These are phyloP conservation scores for Canavalia gladiata DNA, from an alignment of 306 rosid species.

Conservation along the genomic window DNA sequence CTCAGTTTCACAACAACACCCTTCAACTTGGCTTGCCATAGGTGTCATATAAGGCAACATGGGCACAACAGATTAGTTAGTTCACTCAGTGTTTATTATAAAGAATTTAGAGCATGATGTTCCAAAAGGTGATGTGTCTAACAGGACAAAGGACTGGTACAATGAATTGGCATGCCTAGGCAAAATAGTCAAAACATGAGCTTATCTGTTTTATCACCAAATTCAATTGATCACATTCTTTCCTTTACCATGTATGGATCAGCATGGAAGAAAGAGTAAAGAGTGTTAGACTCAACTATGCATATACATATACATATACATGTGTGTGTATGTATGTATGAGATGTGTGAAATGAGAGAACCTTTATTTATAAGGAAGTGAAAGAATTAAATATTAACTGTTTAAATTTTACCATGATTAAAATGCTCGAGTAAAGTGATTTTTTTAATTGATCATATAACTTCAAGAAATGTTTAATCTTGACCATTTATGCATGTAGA, in stretches of 20 bases:
- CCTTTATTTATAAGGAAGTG: too few relatives aligned
- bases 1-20: neutral
- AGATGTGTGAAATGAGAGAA: too few relatives aligned
- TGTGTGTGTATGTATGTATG: too few relatives aligned
- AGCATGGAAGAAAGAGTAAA: neutral
- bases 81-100: constrained; percentile 8
- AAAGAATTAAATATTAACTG: too few relatives aligned
- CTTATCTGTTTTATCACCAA: neutral
- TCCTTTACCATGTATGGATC: neutral
- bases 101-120: constrained; percentile 15
- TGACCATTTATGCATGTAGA: too few relatives aligned
- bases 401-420: too few relatives aligned
- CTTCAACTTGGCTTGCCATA: constrained; percentile 17
- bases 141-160: neutral
- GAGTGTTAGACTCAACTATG: neutral
- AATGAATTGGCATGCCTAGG: neutral
- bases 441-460: too few relatives aligned
- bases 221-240: constrained; percentile 13
- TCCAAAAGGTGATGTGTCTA: too few relatives aligned
- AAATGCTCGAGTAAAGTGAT: too few relatives aligned
- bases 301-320: too few relatives aligned
- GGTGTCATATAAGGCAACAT: neutral
- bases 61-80: neutral
- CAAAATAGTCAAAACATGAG: constrained; percentile 19
- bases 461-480: too few relatives aligned